phyloP scores from a whole-genome alignment of 1,139 yeast genomes.

The Lodderomyces beijingensis region DNA sequence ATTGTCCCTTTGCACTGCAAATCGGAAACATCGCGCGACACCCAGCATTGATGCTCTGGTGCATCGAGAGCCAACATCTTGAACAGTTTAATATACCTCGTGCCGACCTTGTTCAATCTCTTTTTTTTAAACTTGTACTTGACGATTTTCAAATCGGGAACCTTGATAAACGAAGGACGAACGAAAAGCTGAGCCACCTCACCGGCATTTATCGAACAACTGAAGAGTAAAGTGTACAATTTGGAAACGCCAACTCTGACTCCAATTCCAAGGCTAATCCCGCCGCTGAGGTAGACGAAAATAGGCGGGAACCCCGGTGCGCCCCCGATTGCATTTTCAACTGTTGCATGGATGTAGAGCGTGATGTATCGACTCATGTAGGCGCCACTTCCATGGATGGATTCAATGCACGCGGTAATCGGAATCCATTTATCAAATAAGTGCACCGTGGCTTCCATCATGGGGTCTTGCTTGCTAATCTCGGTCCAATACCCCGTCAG shows the following conservation, averaged over 20 bases:
- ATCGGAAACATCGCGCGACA: slow-evolving; percentile 7
- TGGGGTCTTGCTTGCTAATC: slow-evolving; percentile 4
- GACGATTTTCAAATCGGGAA: slow-evolving; percentile 9
- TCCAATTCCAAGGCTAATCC: slow-evolving; percentile 9
- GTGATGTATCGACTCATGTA: slow-evolving; percentile 7
- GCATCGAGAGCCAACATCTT: slow-evolving; percentile 12
- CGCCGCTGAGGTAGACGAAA: slow-evolving; percentile 7
- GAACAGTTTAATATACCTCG: slow-evolving; percentile 8
- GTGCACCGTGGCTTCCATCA: not conserved
- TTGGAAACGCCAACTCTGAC: slow-evolving; percentile 10
- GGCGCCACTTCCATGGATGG: slow-evolving; percentile 12
- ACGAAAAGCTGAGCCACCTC: slow-evolving; percentile 12
- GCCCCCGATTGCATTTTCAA: slow-evolving; percentile 9
- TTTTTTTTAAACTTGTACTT: slow-evolving; percentile 8
- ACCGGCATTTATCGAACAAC: slow-evolving; percentile 8
- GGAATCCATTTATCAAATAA: slow-evolving; percentile 11
- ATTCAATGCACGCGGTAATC: slow-evolving; percentile 12
- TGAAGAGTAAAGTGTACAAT: slow-evolving; percentile 7
- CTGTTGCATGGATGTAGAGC: slow-evolving; percentile 8
- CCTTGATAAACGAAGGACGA: slow-evolving; percentile 9
- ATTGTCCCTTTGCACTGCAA: slow-evolving; percentile 12
- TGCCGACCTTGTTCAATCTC: slow-evolving; percentile 5
- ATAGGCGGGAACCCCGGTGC: slow-evolving; percentile 9
- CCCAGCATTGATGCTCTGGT: slow-evolving; percentile 14
- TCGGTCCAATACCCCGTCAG: slow-evolving; percentile 8